Percentiles rank a stretch among this genome's conserved stretches.
phyloP scores from a whole-genome alignment of 805 yeast species.

The Kazachstania viticola region DNA sequence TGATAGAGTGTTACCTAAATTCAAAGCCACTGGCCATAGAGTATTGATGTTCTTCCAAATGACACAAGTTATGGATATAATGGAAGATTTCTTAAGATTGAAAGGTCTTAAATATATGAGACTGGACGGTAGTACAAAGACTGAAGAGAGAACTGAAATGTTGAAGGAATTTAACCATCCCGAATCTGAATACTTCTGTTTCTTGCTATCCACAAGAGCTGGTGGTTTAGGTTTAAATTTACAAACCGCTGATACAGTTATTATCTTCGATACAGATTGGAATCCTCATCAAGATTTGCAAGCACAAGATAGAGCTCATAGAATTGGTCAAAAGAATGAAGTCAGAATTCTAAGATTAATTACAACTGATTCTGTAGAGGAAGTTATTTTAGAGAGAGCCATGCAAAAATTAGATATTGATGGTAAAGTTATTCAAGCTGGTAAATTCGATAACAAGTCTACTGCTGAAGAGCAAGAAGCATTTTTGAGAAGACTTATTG shows the following conservation, averaged over 20 bases:
- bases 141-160: slow-evolving; percentile 72
- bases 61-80: slow-evolving; percentile 84
- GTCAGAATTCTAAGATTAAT: slow-evolving; percentile 72
- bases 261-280: slow-evolving; percentile 84
- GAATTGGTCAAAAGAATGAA: slow-evolving; percentile 84
- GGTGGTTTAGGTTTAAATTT: slow-evolving; percentile 82
- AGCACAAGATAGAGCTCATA: slow-evolving; percentile 83
- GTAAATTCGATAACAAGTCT: slow-evolving; percentile 79
- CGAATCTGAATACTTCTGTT: slow-evolving; percentile 65
- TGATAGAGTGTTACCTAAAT: slow-evolving; percentile 66
- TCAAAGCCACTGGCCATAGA: slow-evolving; percentile 63
- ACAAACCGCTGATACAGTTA: slow-evolving; percentile 81
- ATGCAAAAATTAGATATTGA: slow-evolving; percentile 76
- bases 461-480: slow-evolving; percentile 84
- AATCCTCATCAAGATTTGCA: slow-evolving; percentile 87
- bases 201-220: slow-evolving; percentile 73
- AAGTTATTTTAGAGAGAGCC: slow-evolving; percentile 70
- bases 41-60: slow-evolving; percentile 77
- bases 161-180: slow-evolving; percentile 67
- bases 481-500: slow-evolving; percentile 55
- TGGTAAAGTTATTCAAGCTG: slow-evolving; percentile 85
- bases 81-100: slow-evolving; percentile 71
- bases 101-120: slow-evolving; percentile 59
- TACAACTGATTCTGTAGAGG: slow-evolving; percentile 75
- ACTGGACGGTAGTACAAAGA: slow-evolving; percentile 73